Base-by-base conservation (phyloP, 2,329 filamentous ascomycete genomes). In the Annulohypoxylon truncatum region DNA sequence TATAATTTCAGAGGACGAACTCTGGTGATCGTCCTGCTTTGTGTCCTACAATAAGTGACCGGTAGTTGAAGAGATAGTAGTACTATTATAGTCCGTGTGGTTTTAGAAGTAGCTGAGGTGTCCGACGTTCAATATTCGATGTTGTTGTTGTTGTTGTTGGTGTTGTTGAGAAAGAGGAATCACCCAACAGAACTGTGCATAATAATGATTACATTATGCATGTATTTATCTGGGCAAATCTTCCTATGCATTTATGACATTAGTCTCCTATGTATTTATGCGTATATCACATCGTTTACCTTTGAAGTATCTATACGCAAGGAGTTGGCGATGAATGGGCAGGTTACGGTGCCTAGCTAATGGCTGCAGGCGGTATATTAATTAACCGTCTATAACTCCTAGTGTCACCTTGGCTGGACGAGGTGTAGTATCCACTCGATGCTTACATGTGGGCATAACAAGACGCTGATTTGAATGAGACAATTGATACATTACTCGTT, bases 371-470 rank as follows among this genome's bases (percentile, higher is more conserved):
- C 24, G 33, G 42, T 44, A 55, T 56, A 56, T 56, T 26, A 47
- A 56, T 56, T 29, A 12, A 44, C 31, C 15, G 31, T 10, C 31
- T 9, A 40, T 50, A 31, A 50, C 20, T 50, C 22, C 26, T 33
- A 24, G 29, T 29, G 26, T 13, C 42, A 40, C 13, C 13, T 18
- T 22, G 24, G 31, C 26, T 24, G 26, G 42, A 9, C 4, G 20
- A 56, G 51, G 13, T 56, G 24, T 47, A 52, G 35, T 47, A 53
- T 52, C 64, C 59, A 66, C 48, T 63, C 59, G 35, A 26, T 52
- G 26, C 15, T 56, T 29, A 46, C 64, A 66, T 66, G 64, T 66
- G 64, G 64, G 29, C 50, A 22, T 59, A 28, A 29, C 48, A 7
- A 10, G 28, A 42, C 24, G 18, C 24, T 29, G 51, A 47, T 53